Conservation (phyloP, 129 eudicot genomes). For the Chrysanthemum lavandulifolium region DNA sequence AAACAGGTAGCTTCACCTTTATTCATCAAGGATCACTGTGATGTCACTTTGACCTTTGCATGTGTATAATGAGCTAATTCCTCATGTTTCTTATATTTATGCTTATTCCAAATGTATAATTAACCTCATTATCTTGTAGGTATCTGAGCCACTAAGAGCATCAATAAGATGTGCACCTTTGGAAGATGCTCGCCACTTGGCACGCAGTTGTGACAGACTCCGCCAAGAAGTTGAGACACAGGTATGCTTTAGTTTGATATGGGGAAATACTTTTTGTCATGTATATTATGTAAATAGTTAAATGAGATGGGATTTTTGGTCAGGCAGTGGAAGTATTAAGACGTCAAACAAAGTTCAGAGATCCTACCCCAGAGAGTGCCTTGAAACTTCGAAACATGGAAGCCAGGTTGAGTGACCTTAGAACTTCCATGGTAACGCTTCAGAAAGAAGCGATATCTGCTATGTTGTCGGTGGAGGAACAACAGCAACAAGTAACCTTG, state of each 20-base stretch:
- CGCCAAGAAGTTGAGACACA: constrained; percentile 89
- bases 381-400: constrained; percentile 74
- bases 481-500: constrained; percentile 78
- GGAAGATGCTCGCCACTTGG: constrained; percentile 95
- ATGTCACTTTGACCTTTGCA: neutral
- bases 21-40: constrained; percentile 4
- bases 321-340: constrained; percentile 83
- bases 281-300: neutral
- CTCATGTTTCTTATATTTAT: neutral
- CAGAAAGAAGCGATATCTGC: constrained; percentile 86
- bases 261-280: neutral
- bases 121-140: constrained; percentile 37
- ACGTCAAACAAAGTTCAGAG: constrained; percentile 62
- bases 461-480: constrained; percentile 88
- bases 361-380: constrained; percentile 57
- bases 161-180: constrained; percentile 72
- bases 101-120: neutral
- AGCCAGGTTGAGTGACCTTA: constrained; percentile 57
- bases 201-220: constrained; percentile 68
- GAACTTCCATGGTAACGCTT: constrained; percentile 65
- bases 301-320: constrained; percentile 8
- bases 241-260: constrained; percentile 38
- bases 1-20: constrained; percentile 48
- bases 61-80: too few relatives aligned
- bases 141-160: constrained; percentile 70